Percentiles rank a stretch among this genome's conserved stretches.
phyloP scores from a whole-genome alignment of 2,329 filamentous ascomycete species.

The Furcasterigmium furcatum region DNA sequence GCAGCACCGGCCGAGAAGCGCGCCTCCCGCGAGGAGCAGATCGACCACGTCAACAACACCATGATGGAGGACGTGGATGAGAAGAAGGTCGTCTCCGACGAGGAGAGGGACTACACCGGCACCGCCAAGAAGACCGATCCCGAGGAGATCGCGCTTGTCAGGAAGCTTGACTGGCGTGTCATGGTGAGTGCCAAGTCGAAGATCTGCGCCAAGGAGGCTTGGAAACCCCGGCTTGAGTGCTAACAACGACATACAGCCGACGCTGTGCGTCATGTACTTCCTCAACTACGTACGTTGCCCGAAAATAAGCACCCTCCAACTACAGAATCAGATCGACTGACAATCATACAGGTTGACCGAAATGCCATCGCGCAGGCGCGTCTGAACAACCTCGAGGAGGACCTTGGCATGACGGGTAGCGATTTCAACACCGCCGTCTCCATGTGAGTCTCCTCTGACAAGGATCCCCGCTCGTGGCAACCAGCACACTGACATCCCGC shows the following conservation, averaged over 20 bases:
- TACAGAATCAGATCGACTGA: background rate
- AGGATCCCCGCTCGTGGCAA: too few relatives aligned
- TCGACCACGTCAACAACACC: constrained; percentile 8
- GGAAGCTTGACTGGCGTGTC: constrained; percentile 36
- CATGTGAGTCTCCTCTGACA: constrained; percentile 23
- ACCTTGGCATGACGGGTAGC: constrained; percentile 36
- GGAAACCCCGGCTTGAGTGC: background rate
- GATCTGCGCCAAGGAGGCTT: background rate
- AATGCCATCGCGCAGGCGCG: constrained; percentile 45
- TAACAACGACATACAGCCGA: constrained; percentile 18
- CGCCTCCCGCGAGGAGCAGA: constrained; percentile 6
- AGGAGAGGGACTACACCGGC: constrained; percentile 31
- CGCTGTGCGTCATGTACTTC: constrained; percentile 39
- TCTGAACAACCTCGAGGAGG: constrained; percentile 34
- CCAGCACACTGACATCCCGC: background rate
- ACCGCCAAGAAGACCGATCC: constrained; percentile 33
- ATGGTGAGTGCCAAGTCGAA: constrained; percentile 25
- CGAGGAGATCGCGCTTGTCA: constrained; percentile 33
- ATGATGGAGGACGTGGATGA: constrained; percentile 2
- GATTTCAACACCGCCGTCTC: constrained; percentile 31
- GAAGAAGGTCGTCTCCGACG: constrained; percentile 13
- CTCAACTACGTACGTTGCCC: constrained; percentile 21
- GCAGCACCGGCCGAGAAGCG: constrained; percentile 1
- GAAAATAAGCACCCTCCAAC: background rate
- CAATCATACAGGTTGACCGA: constrained; percentile 32